Evolutionary conservation across 2,329 filamentous ascomycete species (phyloP), one percentile per base, ranked within the genome.

Genomic region (Fonsecaea erecta): DNA sequence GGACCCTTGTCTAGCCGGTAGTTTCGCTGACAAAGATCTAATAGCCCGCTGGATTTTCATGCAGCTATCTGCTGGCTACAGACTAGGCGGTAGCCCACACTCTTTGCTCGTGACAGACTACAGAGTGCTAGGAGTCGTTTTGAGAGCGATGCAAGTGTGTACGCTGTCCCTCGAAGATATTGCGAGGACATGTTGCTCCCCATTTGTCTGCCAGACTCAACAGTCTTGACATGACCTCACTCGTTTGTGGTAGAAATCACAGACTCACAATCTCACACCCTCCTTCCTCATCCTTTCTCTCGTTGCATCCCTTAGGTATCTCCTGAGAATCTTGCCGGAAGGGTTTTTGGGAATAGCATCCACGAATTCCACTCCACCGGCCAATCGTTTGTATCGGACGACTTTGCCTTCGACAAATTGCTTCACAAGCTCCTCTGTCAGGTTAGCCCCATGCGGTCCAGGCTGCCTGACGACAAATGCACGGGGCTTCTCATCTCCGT

Each of bases 311-410:
- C 69, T 67, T 54, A 72, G 52, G 40, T 67, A 52, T 46, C 60
- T 64, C 14, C 78, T 74, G 64, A 80, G 75, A 57, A 84, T 82
- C 73, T 84, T 84, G 8, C 82, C 82, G 63, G 80, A 82, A 0
- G 81, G 75, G 4, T 80, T 82, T 55, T 81, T 80, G 1, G 82
- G 82, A 34, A 84, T 81, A 28, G 77, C 74, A 46, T 83, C 79
- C 6, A 83, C 77, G 54, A 84, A 83, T 30, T 80, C 73, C 3
- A 84, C 76, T 0, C 81, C 81, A 3, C 79, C 80, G 2, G 80
- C 79, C 0, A 84, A 68, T 4, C 75, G 72, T 67, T 84, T 84
- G 73, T 83, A 84, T 54, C 78, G 78, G 2, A 81, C 79, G 26
- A 84, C 75, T 55, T 78, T 71, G 28, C 35, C 48, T 34, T 68